These are phyloP conservation scores for Acanthamoeba pearcei DNA, from an alignment of 208 protist species.

Conservation along the genomic window DNA sequence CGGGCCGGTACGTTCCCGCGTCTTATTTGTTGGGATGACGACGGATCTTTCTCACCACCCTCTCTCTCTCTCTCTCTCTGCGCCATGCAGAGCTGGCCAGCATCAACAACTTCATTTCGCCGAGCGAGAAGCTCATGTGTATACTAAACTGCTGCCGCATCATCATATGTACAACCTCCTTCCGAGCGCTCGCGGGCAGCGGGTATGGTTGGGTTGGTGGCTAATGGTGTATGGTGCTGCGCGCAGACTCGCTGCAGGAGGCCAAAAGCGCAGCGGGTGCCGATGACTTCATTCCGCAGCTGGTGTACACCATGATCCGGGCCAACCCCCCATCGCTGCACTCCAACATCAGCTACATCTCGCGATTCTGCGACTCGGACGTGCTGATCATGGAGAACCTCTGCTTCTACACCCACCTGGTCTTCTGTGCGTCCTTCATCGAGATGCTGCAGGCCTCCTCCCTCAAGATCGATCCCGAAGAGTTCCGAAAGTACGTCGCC, in stretches of 20 bases:
- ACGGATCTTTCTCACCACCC: not conserved
- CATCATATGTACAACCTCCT: slow-evolving; percentile 56
- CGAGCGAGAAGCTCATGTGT: slow-evolving; percentile 73
- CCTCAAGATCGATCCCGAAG: slow-evolving; percentile 64
- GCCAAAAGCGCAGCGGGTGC: slow-evolving; percentile 63
- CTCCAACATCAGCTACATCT: slow-evolving; percentile 74
- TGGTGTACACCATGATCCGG: slow-evolving; percentile 56
- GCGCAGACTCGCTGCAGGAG: slow-evolving; percentile 71
- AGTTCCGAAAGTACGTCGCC: not conserved
- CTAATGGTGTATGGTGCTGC: not conserved
- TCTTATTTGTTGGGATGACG: not conserved
- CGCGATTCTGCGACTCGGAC: slow-evolving; percentile 63
- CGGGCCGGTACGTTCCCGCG: not conserved
- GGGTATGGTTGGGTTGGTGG: no score
- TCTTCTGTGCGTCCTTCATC: slow-evolving; percentile 72
- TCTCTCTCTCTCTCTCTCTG: not conserved
- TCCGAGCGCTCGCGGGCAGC: no score
- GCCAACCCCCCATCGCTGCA: slow-evolving; percentile 62
- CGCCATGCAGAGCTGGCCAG: slow-evolving; percentile 55
- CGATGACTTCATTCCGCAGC: slow-evolving; percentile 72
- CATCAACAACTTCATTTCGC: slow-evolving; percentile 66
- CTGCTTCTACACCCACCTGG: slow-evolving; percentile 72
- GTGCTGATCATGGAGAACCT: slow-evolving; percentile 71
- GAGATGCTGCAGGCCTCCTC: slow-evolving; percentile 72
- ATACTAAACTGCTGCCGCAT: slow-evolving; percentile 75